These are phyloP conservation scores for Didymella pinodella DNA, from an alignment of 2,329 filamentous ascomycete genomes.

Conservation along the genomic window DNA sequence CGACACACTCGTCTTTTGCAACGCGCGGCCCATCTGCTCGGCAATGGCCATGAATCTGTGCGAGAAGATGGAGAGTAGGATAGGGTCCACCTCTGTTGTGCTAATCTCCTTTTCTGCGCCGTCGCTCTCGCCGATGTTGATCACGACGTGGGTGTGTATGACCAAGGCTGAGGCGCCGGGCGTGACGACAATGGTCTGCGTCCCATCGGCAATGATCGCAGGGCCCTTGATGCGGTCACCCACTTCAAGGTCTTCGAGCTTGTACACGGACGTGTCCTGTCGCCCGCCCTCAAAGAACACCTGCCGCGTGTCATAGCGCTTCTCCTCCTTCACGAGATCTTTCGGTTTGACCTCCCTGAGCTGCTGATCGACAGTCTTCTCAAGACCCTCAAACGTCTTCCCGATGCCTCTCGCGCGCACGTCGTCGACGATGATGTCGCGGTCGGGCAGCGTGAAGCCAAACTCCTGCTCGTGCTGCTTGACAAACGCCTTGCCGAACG, in stretches of 20 bases:
- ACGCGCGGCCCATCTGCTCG: conserved; percentile 80
- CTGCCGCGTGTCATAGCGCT: conserved; percentile 69
- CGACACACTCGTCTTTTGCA: conserved; percentile 81
- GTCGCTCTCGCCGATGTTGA: conserved; percentile 74
- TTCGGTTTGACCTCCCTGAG: conserved; percentile 72
- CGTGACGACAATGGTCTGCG: conserved; percentile 90
- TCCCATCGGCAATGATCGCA: conserved; percentile 85
- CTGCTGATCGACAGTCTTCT: conserved; percentile 85
- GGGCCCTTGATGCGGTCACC: conserved; percentile 80
- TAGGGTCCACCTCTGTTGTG: conserved; percentile 72
- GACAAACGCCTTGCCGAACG: conserved; percentile 83
- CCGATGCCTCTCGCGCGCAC: conserved; percentile 88
- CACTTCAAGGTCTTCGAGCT: conserved; percentile 74
- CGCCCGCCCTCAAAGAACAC: conserved; percentile 89
- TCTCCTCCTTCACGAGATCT: conserved; percentile 64
- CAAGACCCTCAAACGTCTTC: conserved; percentile 81
- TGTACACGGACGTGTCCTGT: conserved; percentile 80
- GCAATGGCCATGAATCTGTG: conserved; percentile 87
- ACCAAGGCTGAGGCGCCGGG: conserved; percentile 79
- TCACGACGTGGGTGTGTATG: conserved; percentile 86
- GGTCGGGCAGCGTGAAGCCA: conserved; percentile 83
- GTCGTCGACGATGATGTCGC: conserved; percentile 90
- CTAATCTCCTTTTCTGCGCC: conserved; percentile 57
- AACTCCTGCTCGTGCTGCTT: conserved; percentile 92
- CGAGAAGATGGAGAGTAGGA: conserved; percentile 79